Percentiles rank a stretch among this genome's conserved stretches.
Conservation (phyloP, 306 rosid genomes). For the Medicago lupulina region DNA sequence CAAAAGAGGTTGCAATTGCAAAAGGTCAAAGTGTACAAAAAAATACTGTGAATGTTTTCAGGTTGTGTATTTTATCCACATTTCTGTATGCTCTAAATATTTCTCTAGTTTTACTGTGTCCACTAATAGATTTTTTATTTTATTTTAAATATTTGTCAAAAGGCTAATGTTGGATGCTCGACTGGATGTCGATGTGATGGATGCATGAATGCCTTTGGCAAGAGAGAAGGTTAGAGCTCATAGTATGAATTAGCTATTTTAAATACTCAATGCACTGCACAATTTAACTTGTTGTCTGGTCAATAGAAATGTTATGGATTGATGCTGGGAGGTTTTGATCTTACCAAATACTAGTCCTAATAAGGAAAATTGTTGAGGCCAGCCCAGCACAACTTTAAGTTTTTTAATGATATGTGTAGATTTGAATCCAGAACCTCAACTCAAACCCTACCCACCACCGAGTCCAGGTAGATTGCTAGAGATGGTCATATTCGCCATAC, state of each 20-base stretch:
- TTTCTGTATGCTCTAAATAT: conserved; percentile 29
- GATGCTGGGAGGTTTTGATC: background rate
- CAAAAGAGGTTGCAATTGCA: conserved; percentile 83
- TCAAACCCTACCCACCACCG: conserved; percentile 17
- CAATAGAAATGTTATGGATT: conserved; percentile 14
- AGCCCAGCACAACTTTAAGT: background rate
- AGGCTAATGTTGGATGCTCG: conserved; percentile 82
- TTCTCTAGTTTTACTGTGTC: conserved; percentile 17
- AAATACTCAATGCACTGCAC: conserved; percentile 16
- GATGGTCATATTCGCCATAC: conserved; percentile 11
- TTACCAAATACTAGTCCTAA: background rate
- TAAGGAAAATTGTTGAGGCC: background rate
- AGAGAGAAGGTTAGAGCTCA: conserved; percentile 62
- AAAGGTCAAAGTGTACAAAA: conserved; percentile 72
- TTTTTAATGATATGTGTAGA: conserved; percentile 3
- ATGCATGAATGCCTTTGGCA: conserved; percentile 68
- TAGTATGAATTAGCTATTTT: conserved; percentile 24
- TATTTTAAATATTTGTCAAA: conserved; percentile 20
- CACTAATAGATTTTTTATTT: conserved; percentile 13
- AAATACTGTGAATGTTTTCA: conserved; percentile 87
- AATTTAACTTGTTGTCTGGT: conserved; percentile 4
- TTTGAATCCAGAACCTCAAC: conserved; percentile 21
- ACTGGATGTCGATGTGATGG: conserved; percentile 73
- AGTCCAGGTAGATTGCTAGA: conserved; percentile 13
- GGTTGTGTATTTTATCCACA: conserved; percentile 48